phyloP scores from a whole-genome alignment of 164 flowering plant species.

The Vitis riparia region DNA sequence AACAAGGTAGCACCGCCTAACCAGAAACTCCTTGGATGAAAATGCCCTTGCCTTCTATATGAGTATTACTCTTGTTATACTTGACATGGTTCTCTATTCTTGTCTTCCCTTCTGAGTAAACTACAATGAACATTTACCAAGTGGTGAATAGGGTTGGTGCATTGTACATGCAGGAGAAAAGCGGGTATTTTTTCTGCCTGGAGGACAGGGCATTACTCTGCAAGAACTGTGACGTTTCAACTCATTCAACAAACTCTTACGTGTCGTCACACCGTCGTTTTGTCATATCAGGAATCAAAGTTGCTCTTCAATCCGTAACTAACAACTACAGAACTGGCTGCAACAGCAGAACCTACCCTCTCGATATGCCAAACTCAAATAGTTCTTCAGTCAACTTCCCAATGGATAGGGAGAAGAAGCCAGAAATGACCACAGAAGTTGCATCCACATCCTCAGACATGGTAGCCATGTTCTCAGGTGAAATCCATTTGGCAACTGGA shows the following conservation, averaged over 20 bases:
- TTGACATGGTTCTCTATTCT: neutral
- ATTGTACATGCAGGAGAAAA: slow-evolving; percentile 24
- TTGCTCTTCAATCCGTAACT: slow-evolving; percentile 20
- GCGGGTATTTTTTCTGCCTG: slow-evolving; percentile 36
- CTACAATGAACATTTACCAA: neutral
- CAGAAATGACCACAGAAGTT: neutral
- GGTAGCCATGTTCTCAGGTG: neutral
- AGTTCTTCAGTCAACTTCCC: neutral
- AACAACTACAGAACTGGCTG: neutral
- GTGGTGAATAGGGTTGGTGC: neutral
- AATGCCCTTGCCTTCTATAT: too few relatives aligned
- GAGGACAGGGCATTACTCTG: slow-evolving; percentile 39
- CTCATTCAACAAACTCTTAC: slow-evolving; percentile 22
- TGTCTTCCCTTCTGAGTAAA: neutral
- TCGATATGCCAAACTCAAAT: neutral
- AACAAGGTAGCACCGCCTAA: too few relatives aligned
- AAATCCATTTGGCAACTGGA: neutral
- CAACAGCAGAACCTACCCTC: neutral
- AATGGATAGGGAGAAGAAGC: neutral
- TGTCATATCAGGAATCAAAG: slow-evolving; percentile 31
- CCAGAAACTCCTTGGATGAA: too few relatives aligned
- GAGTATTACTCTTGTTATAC: too few relatives aligned
- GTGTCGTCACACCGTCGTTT: slow-evolving; percentile 35
- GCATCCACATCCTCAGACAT: neutral
- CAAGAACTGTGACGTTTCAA: slow-evolving; percentile 30